These are phyloP conservation scores for Rhizopogon vinicolor DNA, from an alignment of 768 basidiomycete species.

Conservation along the genomic window DNA sequence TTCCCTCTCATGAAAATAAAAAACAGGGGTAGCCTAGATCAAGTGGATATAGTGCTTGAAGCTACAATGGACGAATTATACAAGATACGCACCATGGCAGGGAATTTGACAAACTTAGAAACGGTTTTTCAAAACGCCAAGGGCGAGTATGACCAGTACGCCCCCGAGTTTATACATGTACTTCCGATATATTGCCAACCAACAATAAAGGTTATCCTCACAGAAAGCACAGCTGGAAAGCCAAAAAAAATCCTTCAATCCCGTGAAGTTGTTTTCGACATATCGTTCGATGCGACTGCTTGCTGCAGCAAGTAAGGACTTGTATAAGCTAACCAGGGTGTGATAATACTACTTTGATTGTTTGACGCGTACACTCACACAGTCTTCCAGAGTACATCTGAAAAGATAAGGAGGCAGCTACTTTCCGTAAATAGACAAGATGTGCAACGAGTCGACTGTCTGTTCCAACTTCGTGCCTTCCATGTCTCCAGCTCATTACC, in stretches of 20 bases:
- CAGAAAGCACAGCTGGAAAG: not conserved
- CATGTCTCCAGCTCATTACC: too few species aligned
- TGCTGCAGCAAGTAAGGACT: not conserved
- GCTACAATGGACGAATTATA: constrained; percentile 8
- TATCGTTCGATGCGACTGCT: not conserved
- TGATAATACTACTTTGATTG: not conserved
- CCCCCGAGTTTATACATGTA: not conserved
- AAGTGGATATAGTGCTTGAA: constrained; percentile 5
- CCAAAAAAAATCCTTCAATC: not conserved
- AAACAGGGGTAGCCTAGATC: not conserved
- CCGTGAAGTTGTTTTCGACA: not conserved
- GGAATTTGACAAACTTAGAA: not conserved
- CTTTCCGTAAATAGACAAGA: not conserved
- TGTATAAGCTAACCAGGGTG: not conserved
- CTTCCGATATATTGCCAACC: too few species aligned
- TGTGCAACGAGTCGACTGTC: not conserved
- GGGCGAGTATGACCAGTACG: constrained; percentile 2
- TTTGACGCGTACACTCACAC: not conserved
- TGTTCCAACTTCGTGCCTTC: not conserved
- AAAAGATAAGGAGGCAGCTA: not conserved
- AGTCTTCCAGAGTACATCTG: not conserved
- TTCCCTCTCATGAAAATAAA: not conserved
- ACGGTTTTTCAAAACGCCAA: not conserved
- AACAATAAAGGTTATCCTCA: not conserved
- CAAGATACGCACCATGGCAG: not conserved